phyloP scores from a whole-genome alignment of 805 yeast species.

The Lipomyces starkeyi region DNA sequence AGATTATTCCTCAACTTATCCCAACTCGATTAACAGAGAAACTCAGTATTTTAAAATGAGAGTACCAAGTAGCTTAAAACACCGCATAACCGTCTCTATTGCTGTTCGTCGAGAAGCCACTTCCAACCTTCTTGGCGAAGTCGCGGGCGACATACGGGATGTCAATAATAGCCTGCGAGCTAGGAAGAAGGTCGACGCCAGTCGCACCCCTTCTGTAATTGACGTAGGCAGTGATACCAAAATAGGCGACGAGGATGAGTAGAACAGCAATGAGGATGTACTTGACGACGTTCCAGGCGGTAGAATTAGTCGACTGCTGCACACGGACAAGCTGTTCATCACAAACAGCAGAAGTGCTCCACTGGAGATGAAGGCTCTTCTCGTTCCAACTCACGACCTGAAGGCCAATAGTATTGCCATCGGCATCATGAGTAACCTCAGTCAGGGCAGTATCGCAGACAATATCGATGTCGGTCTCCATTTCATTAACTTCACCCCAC shows the following conservation, averaged over 20 bases:
- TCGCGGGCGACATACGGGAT: conserved; percentile 50
- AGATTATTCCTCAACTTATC: neutral
- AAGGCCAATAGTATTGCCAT: conserved; percentile 34
- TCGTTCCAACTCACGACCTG: conserved; percentile 44
- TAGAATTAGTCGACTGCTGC: conserved; percentile 45
- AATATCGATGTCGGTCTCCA: conserved; percentile 46
- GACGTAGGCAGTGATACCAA: conserved; percentile 72
- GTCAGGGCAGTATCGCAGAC: conserved; percentile 44
- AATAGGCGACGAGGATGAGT: conserved; percentile 23
- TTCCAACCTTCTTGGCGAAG: conserved; percentile 63
- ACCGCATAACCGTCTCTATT: conserved; percentile 93
- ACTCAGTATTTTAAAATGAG: neutral
- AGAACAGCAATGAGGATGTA: conserved; percentile 66
- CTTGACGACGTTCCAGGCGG: conserved; percentile 80
- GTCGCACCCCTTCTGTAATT: conserved; percentile 71
- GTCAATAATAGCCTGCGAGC: conserved; percentile 60
- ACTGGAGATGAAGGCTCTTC: conserved; percentile 45
- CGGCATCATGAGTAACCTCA: conserved; percentile 33
- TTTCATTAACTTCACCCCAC: conserved; percentile 69
- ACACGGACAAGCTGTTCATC: conserved; percentile 39
- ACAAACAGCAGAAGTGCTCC: conserved; percentile 54
- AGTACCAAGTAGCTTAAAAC: conserved; percentile 55
- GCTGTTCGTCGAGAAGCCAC: conserved; percentile 63
- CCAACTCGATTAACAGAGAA: neutral
- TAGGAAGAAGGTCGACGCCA: conserved; percentile 58